Percentiles rank a stretch among this genome's conserved stretches.
Conservation (phyloP, 192 early-diverging fungal species). For the Polychytrium aggregatum region DNA sequence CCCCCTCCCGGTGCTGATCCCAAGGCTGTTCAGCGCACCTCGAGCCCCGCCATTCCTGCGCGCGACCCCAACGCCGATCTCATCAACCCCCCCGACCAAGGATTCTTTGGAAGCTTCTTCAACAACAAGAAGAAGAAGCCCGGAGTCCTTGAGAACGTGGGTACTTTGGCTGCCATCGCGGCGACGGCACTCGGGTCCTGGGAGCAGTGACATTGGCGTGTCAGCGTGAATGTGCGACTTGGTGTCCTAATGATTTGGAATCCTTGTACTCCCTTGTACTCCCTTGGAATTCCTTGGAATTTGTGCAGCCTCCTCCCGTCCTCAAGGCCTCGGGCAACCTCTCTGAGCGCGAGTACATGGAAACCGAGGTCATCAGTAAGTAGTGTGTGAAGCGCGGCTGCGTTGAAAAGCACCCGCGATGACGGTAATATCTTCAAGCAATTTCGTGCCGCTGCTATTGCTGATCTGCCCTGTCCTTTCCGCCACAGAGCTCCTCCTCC, state of each 20-base stretch:
- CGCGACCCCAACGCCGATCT: slow-evolving; percentile 44
- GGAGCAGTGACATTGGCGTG: too few species aligned
- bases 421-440: too few species aligned
- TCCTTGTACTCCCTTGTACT: not conserved
- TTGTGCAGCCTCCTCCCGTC: slow-evolving; percentile 62
- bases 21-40: slow-evolving; percentile 3
- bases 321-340: slow-evolving; percentile 91
- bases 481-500: slow-evolving; percentile 70
- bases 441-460: too few species aligned
- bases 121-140: slow-evolving; percentile 63
- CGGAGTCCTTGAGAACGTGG: slow-evolving; percentile 43
- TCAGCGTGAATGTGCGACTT: slow-evolving; percentile 1
- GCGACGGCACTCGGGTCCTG: too few species aligned
- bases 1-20: slow-evolving; percentile 3
- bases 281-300: too few species aligned
- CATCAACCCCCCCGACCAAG: slow-evolving; percentile 43
- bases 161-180: too few species aligned
- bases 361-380: slow-evolving; percentile 97
- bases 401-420: too few species aligned
- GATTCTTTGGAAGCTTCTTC: slow-evolving; percentile 99
- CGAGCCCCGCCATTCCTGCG: slow-evolving; percentile 9
- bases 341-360: slow-evolving; percentile 94
- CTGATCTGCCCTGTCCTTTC: too few species aligned
- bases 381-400: too few species aligned
- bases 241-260: not conserved